Percentiles rank a stretch among this genome's conserved stretches.
These are phyloP conservation scores for Vigna reflexopilosa DNA, from an alignment of 306 rosid species.

Conservation along the genomic window DNA sequence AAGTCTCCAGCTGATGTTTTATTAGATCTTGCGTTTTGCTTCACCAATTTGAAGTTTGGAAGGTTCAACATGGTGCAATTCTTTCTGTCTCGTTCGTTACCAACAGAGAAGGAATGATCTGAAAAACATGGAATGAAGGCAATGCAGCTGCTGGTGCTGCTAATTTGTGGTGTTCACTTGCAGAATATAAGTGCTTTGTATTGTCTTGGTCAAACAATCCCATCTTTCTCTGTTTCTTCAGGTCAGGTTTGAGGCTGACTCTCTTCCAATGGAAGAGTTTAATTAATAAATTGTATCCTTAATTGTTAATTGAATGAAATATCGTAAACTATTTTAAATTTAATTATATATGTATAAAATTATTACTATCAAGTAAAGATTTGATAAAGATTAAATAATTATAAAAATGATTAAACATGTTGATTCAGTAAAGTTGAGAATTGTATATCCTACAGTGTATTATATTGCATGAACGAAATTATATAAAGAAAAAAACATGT, in stretches of 20 bases:
- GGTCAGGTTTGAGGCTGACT: too few relatives aligned
- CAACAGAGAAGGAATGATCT: slow-evolving; percentile 35
- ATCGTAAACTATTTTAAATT: too few relatives aligned
- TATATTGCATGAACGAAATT: too few relatives aligned
- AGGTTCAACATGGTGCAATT: slow-evolving; percentile 37
- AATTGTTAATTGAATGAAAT: too few relatives aligned
- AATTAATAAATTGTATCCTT: neutral
- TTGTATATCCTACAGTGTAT: too few relatives aligned
- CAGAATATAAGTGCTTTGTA: slow-evolving; percentile 33
- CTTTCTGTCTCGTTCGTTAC: slow-evolving; percentile 37
- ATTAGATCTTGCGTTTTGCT: slow-evolving; percentile 39
- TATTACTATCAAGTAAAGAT: too few relatives aligned
- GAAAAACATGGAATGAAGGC: slow-evolving; percentile 37
- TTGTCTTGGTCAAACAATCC: slow-evolving; percentile 26
- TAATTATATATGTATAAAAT: too few relatives aligned
- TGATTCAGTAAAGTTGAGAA: too few relatives aligned
- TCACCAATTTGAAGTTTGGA: slow-evolving; percentile 39
- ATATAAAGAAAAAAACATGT: too few relatives aligned
- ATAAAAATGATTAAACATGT: too few relatives aligned
- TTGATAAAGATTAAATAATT: too few relatives aligned
- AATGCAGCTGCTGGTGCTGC: slow-evolving; percentile 33
- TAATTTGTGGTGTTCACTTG: slow-evolving; percentile 36
- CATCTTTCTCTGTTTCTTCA: neutral
- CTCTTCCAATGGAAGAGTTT: neutral
- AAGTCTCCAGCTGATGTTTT: neutral